Evolutionary conservation across 163 green algal genomes (phyloP).

Genomic region (Volvox carteri): DNA sequence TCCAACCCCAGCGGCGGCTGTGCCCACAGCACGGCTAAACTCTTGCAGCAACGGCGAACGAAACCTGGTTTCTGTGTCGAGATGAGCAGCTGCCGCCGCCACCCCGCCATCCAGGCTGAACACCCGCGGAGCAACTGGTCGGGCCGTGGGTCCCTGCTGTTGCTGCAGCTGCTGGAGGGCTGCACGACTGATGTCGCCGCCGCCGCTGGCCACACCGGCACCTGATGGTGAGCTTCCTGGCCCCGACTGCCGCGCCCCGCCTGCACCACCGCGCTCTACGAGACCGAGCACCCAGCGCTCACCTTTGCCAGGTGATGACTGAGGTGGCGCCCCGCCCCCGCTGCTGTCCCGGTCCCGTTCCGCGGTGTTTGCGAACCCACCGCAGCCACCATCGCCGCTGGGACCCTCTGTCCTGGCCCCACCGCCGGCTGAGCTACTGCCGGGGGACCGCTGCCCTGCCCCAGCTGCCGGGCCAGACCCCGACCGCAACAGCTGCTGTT

Average conservation of each 20-base stretch:
- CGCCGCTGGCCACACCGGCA: not conserved
- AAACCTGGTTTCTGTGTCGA: not conserved
- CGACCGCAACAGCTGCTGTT: not conserved
- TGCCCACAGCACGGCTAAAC: not conserved
- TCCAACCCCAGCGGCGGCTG: not conserved
- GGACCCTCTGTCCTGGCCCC: not conserved
- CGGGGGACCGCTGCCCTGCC: not conserved
- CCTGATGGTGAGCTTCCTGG: not conserved
- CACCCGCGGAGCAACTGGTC: not conserved
- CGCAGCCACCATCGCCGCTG: not conserved
- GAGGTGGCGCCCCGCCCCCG: not conserved
- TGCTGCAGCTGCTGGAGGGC: not conserved
- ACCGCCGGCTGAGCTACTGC: not conserved
- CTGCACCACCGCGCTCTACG: not conserved
- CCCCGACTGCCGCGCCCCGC: not conserved
- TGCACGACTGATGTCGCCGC: not conserved
- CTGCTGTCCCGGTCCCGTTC: constrained; percentile 2
- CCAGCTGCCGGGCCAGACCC: not conserved
- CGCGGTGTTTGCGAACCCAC: no score
- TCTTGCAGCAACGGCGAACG: not conserved
- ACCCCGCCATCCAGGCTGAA: not conserved
- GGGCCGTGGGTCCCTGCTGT: not conserved
- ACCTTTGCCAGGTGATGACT: not conserved
- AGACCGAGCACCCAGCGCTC: not conserved
- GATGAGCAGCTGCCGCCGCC: not conserved